Percentiles rank a stretch among this genome's conserved stretches.
phyloP scores from a whole-genome alignment of 495 filamentous ascomycete genomes.

The Apodospora peruviana region DNA sequence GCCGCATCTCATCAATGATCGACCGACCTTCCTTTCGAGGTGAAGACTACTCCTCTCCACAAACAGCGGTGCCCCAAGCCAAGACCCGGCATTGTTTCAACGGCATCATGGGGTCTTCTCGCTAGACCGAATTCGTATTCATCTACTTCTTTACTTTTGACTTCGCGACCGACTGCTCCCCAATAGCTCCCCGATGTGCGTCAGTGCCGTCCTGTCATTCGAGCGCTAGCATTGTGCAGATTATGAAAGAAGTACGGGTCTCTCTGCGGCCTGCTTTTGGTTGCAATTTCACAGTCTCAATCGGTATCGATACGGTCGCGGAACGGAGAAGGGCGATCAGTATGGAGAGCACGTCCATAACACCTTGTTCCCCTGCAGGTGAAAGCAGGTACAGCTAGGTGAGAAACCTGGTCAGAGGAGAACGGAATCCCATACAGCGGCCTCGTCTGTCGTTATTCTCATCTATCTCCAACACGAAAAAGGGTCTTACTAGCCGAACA shows the following conservation, averaged over 20 bases:
- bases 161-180: not conserved
- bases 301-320: slow-evolving; percentile 1
- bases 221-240: not conserved
- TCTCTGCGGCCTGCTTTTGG: not conserved
- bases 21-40: slow-evolving; percentile 26
- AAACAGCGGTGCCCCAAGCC: slow-evolving; percentile 16
- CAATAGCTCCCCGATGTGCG: not conserved
- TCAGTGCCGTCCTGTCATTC: not conserved
- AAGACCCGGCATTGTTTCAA: slow-evolving; percentile 24
- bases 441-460: slow-evolving; percentile 10
- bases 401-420: slow-evolving; percentile 25
- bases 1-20: slow-evolving; percentile 12
- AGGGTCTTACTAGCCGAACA: slow-evolving; percentile 4
- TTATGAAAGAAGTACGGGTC: not conserved
- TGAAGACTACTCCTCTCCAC: slow-evolving; percentile 8
- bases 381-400: slow-evolving; percentile 24
- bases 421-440: slow-evolving; percentile 15
- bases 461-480: slow-evolving; percentile 27
- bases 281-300: not conserved
- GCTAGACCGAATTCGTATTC: not conserved
- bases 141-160: not conserved
- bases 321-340: slow-evolving; percentile 16
- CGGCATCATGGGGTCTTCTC: slow-evolving; percentile 2
- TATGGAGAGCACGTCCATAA: slow-evolving; percentile 5
- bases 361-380: slow-evolving; percentile 18